Percentiles rank a stretch among this genome's conserved stretches.
Conservation (phyloP, 2,329 filamentous ascomycete genomes). For the Cladophialophora exuberans region DNA sequence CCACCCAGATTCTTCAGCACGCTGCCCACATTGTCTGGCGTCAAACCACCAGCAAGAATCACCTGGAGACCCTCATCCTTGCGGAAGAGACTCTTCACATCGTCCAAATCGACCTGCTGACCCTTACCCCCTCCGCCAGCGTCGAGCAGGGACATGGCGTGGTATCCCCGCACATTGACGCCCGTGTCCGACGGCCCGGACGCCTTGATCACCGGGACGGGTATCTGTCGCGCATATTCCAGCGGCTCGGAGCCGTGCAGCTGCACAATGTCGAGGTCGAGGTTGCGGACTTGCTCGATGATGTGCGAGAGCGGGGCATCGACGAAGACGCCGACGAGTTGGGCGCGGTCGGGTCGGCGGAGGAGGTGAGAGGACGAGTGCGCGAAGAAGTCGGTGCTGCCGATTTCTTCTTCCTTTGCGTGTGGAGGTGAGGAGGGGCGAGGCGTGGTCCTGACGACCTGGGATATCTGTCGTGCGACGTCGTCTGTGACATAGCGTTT, state of each 20-base stretch:
- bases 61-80: constrained; percentile 72
- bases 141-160: constrained; percentile 82
- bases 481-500: constrained; percentile 80
- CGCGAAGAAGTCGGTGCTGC: constrained; percentile 72
- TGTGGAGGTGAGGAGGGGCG: constrained; percentile 37
- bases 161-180: constrained; percentile 75
- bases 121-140: constrained; percentile 83
- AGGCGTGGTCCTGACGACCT: constrained; percentile 65
- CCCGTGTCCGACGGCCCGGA: constrained; percentile 79
- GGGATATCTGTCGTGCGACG: constrained; percentile 77
- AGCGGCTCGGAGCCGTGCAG: constrained; percentile 89
- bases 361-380: constrained; percentile 54
- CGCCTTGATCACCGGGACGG: constrained; percentile 85
- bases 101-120: constrained; percentile 71
- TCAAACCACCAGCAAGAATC: constrained; percentile 82
- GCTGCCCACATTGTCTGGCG: constrained; percentile 74
- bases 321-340: constrained; percentile 91
- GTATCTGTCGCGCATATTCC: constrained; percentile 87
- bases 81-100: constrained; percentile 68
- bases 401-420: constrained; percentile 36
- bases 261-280: constrained; percentile 85
- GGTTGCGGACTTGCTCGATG: constrained; percentile 72
- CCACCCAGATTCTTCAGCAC: constrained; percentile 67
- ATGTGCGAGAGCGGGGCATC: constrained; percentile 86
- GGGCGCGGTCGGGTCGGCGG: constrained; percentile 62